Conservation (phyloP, 106 monocot genomes). For the Allium cepa region DNA sequence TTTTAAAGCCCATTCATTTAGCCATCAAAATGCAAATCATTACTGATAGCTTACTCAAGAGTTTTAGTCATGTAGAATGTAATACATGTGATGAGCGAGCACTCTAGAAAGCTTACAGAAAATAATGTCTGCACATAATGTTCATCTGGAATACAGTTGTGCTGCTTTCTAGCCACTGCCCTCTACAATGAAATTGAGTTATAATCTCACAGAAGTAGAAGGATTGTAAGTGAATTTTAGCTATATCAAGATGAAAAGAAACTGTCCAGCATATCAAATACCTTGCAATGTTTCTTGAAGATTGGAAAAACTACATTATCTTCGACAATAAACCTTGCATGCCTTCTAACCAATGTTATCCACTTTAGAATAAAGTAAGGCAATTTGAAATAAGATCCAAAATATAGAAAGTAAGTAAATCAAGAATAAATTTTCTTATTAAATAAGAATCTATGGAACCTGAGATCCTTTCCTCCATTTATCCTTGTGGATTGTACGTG, state of each 20-base stretch:
- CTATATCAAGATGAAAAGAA: neutral
- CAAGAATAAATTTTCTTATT: neutral
- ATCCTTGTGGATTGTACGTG: conserved; percentile 53
- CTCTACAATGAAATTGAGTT: conserved; percentile 27
- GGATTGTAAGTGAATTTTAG: neutral
- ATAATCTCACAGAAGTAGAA: neutral
- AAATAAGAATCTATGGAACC: conserved; percentile 27
- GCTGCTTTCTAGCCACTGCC: conserved; percentile 22
- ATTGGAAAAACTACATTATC: conserved; percentile 59
- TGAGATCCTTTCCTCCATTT: conserved; percentile 99
- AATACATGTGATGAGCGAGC: neutral
- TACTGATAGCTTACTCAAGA: too few species aligned
- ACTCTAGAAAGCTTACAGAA: conserved; percentile 57
- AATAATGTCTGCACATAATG: conserved; percentile 93
- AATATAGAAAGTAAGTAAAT: neutral
- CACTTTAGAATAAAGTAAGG: conserved; percentile 53
- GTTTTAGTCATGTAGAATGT: too few species aligned
- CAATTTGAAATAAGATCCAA: neutral
- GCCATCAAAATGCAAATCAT: neutral
- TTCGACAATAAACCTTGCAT: conserved; percentile 50
- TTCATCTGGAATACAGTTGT: conserved; percentile 91
- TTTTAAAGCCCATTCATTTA: conserved; percentile 69
- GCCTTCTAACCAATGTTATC: conserved; percentile 72
- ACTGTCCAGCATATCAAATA: conserved; percentile 10
- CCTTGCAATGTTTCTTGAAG: conserved; percentile 89